These are phyloP conservation scores for Gillenia trifoliata DNA, from an alignment of 306 rosid genomes.

Conservation along the genomic window DNA sequence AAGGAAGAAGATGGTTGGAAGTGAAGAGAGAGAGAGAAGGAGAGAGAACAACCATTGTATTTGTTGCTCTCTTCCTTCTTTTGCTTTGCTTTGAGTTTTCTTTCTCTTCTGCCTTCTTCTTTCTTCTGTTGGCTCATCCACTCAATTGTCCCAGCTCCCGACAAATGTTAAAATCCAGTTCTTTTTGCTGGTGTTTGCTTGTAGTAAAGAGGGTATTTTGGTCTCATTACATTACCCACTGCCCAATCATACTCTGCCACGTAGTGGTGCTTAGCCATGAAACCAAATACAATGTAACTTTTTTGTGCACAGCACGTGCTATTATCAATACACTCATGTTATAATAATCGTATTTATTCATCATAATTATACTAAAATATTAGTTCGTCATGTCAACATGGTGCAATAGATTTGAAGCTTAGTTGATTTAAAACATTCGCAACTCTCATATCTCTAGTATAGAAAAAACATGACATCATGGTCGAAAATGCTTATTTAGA, in stretches of 20 bases:
- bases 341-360: no score
- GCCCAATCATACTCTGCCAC: slow-evolving; percentile 16
- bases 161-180: background rate
- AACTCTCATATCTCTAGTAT: no score
- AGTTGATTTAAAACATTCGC: no score
- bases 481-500: no score
- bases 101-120: background rate
- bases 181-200: background rate
- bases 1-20: slow-evolving; percentile 26
- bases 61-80: slow-evolving; percentile 6
- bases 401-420: no score
- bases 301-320: no score
- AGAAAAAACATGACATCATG: no score
- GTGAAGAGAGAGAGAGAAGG: slow-evolving; percentile 37
- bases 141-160: slow-evolving; percentile 3
- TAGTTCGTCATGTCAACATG: no score
- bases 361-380: no score
- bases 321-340: no score
- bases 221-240: background rate
- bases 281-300: background rate
- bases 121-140: slow-evolving; percentile 24
- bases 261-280: background rate
- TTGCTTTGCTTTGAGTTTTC: background rate
- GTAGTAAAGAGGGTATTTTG: background rate
- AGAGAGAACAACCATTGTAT: slow-evolving; percentile 48